Conservation (phyloP, 2,329 filamentous ascomycete species). For the Westerdykella ornata region DNA sequence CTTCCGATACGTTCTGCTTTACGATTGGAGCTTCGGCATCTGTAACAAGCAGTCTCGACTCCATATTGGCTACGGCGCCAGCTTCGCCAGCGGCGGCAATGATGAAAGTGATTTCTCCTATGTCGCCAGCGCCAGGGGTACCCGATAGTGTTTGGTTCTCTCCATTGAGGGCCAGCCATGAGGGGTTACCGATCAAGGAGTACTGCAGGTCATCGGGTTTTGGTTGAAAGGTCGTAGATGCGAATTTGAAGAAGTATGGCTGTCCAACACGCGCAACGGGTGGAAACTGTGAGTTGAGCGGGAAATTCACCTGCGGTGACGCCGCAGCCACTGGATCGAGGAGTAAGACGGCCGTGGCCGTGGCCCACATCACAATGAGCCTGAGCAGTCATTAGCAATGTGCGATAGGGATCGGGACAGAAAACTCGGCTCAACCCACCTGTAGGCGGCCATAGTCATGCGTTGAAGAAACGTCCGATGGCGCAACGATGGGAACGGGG, state of each 20-base stretch:
- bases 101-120: slow-evolving; percentile 55
- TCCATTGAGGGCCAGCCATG: slow-evolving; percentile 69
- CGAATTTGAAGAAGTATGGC: slow-evolving; percentile 65
- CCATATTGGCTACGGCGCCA: slow-evolving; percentile 55
- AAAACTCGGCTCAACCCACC: slow-evolving; percentile 11
- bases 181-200: slow-evolving; percentile 57
- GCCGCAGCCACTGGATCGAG: slow-evolving; percentile 17
- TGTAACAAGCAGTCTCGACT: slow-evolving; percentile 65
- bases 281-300: slow-evolving; percentile 78
- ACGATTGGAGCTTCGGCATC: slow-evolving; percentile 50
- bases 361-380: slow-evolving; percentile 14
- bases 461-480: slow-evolving; percentile 6
- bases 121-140: slow-evolving; percentile 54
- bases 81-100: slow-evolving; percentile 64
- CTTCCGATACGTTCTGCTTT: slow-evolving; percentile 51
- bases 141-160: slow-evolving; percentile 61
- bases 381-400: slow-evolving; percentile 6
- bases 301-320: slow-evolving; percentile 50
- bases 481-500: slow-evolving; percentile 8
- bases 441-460: slow-evolving; percentile 12
- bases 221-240: slow-evolving; percentile 65
- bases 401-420: slow-evolving; percentile 5
- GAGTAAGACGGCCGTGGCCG: slow-evolving; percentile 11
- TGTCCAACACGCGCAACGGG: slow-evolving; percentile 64
- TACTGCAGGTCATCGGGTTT: slow-evolving; percentile 54